These are phyloP conservation scores for Pseudonectria buxi DNA, from an alignment of 2,329 filamentous ascomycete genomes.

Conservation along the genomic window DNA sequence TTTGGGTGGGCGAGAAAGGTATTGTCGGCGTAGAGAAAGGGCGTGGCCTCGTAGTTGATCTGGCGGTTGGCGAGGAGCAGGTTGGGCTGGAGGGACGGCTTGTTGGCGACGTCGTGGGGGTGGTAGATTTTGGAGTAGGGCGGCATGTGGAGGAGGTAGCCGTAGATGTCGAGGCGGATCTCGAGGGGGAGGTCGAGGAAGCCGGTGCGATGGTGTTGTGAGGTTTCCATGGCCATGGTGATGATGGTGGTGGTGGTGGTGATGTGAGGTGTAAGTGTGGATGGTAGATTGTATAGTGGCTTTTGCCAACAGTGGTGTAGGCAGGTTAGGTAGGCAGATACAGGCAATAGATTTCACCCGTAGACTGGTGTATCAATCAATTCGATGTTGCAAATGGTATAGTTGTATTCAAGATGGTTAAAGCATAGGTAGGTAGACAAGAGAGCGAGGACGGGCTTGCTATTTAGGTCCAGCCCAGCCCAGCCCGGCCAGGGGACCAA, in stretches of 20 bases:
- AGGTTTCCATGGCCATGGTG: conserved; percentile 15
- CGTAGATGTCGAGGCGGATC: conserved; percentile 41
- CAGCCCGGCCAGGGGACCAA: no score
- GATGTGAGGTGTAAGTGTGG: conserved; percentile 1
- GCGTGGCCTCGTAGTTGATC: conserved; percentile 33
- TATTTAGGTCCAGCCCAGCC: no score
- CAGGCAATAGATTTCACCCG: no score
- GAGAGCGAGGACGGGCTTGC: no score
- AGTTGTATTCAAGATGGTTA: no score
- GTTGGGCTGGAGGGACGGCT: conserved; percentile 24
- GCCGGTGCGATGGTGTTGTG: conserved; percentile 12
- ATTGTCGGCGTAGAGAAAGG: conserved; percentile 37
- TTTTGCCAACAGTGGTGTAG: no score
- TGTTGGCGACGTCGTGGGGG: conserved; percentile 9
- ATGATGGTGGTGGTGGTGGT: conserved; percentile 4
- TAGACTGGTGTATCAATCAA: no score
- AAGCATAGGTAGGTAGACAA: no score
- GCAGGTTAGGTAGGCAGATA: no score
- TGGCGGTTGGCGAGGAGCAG: conserved; percentile 36
- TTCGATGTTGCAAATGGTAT: no score
- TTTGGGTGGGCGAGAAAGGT: conserved; percentile 36
- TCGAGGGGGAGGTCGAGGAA: conserved; percentile 39
- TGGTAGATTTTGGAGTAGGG: conserved; percentile 21
- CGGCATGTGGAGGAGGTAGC: conserved; percentile 32
- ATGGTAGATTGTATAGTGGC: no score